phyloP scores from a whole-genome alignment of 257 asterid genomes.

The Solanum ahanhuiri region DNA sequence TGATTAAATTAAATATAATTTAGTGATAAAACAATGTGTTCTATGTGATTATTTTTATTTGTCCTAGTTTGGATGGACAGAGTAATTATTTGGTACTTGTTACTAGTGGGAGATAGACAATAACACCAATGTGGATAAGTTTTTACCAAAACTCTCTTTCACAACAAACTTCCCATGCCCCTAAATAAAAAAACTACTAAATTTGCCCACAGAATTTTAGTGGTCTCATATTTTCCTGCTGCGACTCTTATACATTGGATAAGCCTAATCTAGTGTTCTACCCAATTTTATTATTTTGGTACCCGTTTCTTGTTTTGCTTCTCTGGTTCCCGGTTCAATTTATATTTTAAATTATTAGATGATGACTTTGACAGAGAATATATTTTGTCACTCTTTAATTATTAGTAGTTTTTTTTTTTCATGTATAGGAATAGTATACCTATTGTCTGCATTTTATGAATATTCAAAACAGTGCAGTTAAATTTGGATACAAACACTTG shows the following conservation, averaged over 20 bases:
- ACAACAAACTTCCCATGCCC: neutral
- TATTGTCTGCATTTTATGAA: neutral
- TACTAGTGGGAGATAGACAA: neutral
- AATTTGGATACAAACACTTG: neutral
- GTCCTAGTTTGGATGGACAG: fast-evolving
- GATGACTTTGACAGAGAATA: neutral
- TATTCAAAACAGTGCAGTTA: neutral
- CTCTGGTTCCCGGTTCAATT: neutral
- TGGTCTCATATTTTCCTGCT: neutral
- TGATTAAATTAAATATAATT: no score
- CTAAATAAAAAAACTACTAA: neutral
- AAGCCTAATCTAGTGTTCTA: neutral
- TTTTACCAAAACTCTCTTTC: neutral
- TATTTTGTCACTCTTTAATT: neutral
- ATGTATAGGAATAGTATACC: neutral
- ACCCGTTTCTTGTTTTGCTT: neutral
- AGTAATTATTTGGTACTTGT: no score
- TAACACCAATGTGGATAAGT: neutral
- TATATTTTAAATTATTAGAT: neutral
- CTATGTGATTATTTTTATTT: no score
- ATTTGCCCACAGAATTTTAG: neutral
- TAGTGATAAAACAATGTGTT: no score
- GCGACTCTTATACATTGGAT: neutral
- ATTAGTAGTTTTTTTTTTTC: neutral
- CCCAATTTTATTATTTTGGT: neutral